phyloP scores from a whole-genome alignment of 768 basidiomycete species.

The Pisolithus sp. region DNA sequence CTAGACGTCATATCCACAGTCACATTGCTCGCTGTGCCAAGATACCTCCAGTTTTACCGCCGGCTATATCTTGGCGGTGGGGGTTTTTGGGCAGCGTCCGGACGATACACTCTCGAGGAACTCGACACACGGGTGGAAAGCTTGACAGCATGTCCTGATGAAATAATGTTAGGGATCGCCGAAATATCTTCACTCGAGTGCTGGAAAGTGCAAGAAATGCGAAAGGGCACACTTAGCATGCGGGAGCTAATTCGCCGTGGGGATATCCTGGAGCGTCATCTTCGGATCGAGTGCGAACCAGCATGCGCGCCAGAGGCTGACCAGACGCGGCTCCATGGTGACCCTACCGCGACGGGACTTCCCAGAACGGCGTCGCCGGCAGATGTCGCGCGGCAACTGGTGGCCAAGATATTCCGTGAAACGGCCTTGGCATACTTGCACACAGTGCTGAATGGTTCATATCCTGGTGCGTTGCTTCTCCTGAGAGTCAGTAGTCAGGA shows the following conservation, averaged over 20 bases:
- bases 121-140: constrained; percentile 56
- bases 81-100: constrained; percentile 38
- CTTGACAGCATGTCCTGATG: constrained; percentile 74
- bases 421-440: constrained; percentile 62
- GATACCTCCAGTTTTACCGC: constrained; percentile 60
- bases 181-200: constrained; percentile 67
- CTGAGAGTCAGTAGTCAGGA: not conserved
- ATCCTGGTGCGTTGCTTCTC: constrained; percentile 49
- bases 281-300: constrained; percentile 40
- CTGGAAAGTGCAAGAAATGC: constrained; percentile 65
- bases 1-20: constrained; percentile 70
- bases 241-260: constrained; percentile 72
- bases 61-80: constrained; percentile 51
- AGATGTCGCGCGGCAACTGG: constrained; percentile 42
- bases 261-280: constrained; percentile 60
- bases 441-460: constrained; percentile 60
- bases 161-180: constrained; percentile 67
- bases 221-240: constrained; percentile 61
- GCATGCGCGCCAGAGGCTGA: constrained; percentile 24
- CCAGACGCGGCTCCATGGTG: constrained; percentile 33
- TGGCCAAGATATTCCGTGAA: constrained; percentile 59
- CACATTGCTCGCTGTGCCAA: constrained; percentile 54
- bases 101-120: constrained; percentile 27
- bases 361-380: constrained; percentile 22
- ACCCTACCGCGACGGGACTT: constrained; percentile 18